Evolutionary conservation across 805 yeast species (phyloP).

Genomic region (Wickerhamomyces sydowiorum): DNA sequence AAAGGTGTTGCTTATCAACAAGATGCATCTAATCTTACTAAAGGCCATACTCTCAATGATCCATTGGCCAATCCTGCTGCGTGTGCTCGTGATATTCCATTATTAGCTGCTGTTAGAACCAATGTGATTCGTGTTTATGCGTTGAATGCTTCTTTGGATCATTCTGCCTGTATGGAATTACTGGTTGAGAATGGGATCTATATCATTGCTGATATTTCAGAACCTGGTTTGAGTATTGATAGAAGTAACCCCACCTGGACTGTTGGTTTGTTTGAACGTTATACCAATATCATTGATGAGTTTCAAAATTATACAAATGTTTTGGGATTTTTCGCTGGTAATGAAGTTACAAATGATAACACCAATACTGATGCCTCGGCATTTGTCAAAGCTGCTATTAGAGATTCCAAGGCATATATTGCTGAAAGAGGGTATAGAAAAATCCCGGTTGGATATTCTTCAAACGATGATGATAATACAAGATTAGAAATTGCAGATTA

Average conservation of each 20-base stretch:
- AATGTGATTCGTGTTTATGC: conserved; percentile 77
- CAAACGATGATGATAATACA: conserved; percentile 66
- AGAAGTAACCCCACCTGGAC: conserved; percentile 59
- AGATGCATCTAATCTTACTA: conserved; percentile 47
- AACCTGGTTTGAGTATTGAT: conserved; percentile 58
- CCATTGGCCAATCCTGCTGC: conserved; percentile 59
- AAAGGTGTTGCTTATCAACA: conserved; percentile 80
- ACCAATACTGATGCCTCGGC: conserved; percentile 72
- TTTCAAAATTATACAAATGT: conserved; percentile 67
- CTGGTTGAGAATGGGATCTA: conserved; percentile 73
- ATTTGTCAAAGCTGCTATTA: conserved; percentile 75
- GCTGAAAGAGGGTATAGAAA: conserved; percentile 51
- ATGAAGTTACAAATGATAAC: conserved; percentile 68
- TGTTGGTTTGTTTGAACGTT: conserved; percentile 56
- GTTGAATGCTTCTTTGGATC: conserved; percentile 57
- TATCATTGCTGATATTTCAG: conserved; percentile 72
- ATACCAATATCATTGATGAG: conserved; percentile 62
- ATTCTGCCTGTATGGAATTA: conserved; percentile 60
- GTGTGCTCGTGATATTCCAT: conserved; percentile 73
- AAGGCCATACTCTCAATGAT: conserved; percentile 48
- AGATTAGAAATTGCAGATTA: conserved; percentile 67
- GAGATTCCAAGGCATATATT: conserved; percentile 72
- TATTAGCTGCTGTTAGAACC: conserved; percentile 53
- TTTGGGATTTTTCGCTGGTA: conserved; percentile 82
- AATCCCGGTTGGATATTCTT: conserved; percentile 79